These are phyloP conservation scores for Auricularia sp. DNA, from an alignment of 768 basidiomycete species.

Conservation along the genomic window DNA sequence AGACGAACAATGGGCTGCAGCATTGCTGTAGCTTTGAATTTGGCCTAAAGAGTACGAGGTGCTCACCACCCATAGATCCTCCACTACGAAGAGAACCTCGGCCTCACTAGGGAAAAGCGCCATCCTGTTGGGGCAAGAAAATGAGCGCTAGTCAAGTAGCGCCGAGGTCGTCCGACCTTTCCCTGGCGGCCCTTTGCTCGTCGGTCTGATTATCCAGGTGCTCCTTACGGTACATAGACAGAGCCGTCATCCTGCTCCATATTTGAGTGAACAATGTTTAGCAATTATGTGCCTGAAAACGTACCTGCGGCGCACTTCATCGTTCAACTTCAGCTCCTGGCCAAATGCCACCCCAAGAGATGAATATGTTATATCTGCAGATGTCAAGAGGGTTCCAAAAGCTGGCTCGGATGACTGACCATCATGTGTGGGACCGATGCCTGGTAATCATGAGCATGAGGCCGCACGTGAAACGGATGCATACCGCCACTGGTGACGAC, in stretches of 20 bases:
- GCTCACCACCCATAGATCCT: slow-evolving; percentile 80
- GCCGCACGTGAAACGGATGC: not conserved
- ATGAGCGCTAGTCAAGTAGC: not conserved
- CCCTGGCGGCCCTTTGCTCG: slow-evolving; percentile 66
- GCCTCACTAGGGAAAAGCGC: slow-evolving; percentile 74
- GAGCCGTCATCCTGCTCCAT: slow-evolving; percentile 56
- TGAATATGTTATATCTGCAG: slow-evolving; percentile 76
- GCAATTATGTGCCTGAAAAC: not conserved
- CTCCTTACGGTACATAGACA: slow-evolving; percentile 46
- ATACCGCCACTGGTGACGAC: slow-evolving; percentile 79
- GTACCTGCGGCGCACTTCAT: slow-evolving; percentile 39
- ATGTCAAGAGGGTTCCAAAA: not conserved
- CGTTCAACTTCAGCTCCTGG: slow-evolving; percentile 52
- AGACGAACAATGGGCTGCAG: slow-evolving; percentile 75
- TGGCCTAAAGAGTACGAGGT: not conserved
- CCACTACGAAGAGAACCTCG: slow-evolving; percentile 70
- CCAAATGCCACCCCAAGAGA: slow-evolving; percentile 80
- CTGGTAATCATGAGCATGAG: not conserved
- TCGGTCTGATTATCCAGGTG: slow-evolving; percentile 48
- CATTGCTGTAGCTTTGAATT: not conserved
- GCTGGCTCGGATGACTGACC: slow-evolving; percentile 34
- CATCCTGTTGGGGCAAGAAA: slow-evolving; percentile 43
- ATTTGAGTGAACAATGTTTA: slow-evolving; percentile 27
- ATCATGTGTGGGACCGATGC: slow-evolving; percentile 82
- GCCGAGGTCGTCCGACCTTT: slow-evolving; percentile 18